Evolutionary conservation across 495 filamentous ascomycete species (phyloP).

Genomic region (Aspergillus biplanus): DNA sequence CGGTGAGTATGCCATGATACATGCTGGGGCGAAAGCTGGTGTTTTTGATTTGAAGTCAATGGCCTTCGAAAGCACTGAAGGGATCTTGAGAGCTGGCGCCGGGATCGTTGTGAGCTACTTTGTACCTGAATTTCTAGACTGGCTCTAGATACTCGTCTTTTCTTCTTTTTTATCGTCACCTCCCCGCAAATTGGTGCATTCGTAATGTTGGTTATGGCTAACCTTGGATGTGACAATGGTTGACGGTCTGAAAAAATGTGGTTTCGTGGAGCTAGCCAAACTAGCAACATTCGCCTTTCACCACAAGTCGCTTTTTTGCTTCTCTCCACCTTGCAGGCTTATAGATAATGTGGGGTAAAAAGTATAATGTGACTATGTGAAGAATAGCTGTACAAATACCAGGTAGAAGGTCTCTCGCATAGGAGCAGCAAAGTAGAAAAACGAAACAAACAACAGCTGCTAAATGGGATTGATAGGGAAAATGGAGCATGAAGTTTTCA

Average conservation of each 20-base stretch:
- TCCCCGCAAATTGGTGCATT: too few relatives aligned
- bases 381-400: too few relatives aligned
- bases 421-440: not conserved
- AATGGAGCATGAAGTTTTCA: not conserved
- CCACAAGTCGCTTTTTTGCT: too few relatives aligned
- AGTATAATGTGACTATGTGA: too few relatives aligned
- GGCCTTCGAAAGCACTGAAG: constrained; percentile 92
- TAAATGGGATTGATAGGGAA: not conserved
- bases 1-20: constrained; percentile 98
- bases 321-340: too few relatives aligned
- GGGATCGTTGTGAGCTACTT: constrained; percentile 94
- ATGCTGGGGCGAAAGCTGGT: constrained; percentile 91
- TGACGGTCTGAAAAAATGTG: too few relatives aligned
- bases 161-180: not conserved
- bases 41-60: constrained; percentile 97
- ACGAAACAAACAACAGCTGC: not conserved
- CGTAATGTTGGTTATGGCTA: too few relatives aligned
- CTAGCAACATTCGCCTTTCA: too few relatives aligned
- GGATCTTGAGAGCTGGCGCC: constrained; percentile 90
- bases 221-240: too few relatives aligned
- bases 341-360: too few relatives aligned
- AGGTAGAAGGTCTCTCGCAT: not conserved
- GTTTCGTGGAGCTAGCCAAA: too few relatives aligned
- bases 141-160: constrained; percentile 50
- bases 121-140: constrained; percentile 89